phyloP scores from a whole-genome alignment of 495 filamentous ascomycete species.

The Annulohypoxylon maeteangense region DNA sequence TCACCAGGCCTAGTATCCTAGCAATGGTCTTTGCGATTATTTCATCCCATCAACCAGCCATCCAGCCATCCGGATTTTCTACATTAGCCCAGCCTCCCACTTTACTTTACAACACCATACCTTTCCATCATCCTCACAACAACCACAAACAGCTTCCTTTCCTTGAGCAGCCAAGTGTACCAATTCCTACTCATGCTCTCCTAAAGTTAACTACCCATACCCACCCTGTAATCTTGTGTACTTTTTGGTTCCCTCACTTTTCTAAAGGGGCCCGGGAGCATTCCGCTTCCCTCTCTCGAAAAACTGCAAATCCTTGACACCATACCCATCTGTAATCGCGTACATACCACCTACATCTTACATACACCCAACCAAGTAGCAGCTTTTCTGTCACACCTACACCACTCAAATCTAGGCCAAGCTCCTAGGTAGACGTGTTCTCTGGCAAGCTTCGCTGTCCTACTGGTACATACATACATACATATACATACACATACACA shows the following conservation, averaged over 20 bases:
- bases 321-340: slow-evolving; percentile 2
- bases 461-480: slow-evolving; percentile 18
- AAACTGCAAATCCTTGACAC: slow-evolving; percentile 8
- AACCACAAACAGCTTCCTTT: slow-evolving; percentile 13
- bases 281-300: slow-evolving; percentile 1
- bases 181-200: slow-evolving; percentile 19
- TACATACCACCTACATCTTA: slow-evolving; percentile 3
- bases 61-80: slow-evolving; percentile 42
- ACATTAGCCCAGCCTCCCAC: slow-evolving; percentile 40
- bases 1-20: background rate
- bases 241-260: slow-evolving; percentile 7
- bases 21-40: slow-evolving; percentile 10
- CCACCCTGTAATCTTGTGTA: background rate
- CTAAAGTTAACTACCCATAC: slow-evolving; percentile 18
- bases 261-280: background rate
- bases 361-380: slow-evolving; percentile 6
- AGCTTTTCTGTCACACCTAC: slow-evolving; percentile 15
- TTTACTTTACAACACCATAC: slow-evolving; percentile 39
- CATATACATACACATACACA: too few relatives aligned
- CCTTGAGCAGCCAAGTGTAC: slow-evolving; percentile 19
- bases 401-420: slow-evolving; percentile 8
- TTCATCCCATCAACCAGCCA: slow-evolving; percentile 6
- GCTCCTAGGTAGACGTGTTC: slow-evolving; percentile 9
- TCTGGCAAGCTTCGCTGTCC: slow-evolving; percentile 9
- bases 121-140: slow-evolving; percentile 1